Evolutionary conservation across 169 alveolate genomes (phyloP).

Genomic region (Eimeria maxima): DNA sequence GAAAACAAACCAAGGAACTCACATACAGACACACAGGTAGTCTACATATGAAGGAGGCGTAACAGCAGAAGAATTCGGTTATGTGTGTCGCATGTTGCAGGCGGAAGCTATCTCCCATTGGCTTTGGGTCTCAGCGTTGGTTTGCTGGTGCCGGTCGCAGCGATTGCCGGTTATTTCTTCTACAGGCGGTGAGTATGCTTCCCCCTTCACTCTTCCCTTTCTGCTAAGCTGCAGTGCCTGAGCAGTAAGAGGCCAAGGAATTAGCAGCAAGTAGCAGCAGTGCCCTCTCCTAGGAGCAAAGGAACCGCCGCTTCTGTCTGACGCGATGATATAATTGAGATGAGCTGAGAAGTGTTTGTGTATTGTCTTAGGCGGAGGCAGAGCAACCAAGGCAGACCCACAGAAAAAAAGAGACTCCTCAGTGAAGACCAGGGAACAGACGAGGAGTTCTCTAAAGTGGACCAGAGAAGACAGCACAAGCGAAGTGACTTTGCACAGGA

Average conservation of each 20-base stretch:
- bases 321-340: no score
- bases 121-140: conserved; percentile 52
- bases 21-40: no score
- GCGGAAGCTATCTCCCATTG: neutral
- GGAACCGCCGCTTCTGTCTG: no score
- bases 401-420: conserved; percentile 31
- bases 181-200: neutral
- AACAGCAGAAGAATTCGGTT: neutral
- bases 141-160: neutral
- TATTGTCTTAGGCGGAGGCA: neutral
- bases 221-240: no score
- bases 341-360: neutral
- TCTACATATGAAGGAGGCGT: no score
- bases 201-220: no score
- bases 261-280: neutral
- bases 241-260: no score
- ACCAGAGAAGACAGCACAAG: neutral
- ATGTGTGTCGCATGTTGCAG: neutral
- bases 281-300: neutral
- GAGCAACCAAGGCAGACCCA: neutral
- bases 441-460: conserved; percentile 3
- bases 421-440: neutral
- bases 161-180: neutral
- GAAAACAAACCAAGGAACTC: no score
- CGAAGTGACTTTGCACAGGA: conserved; percentile 73